A percentile compares a stretch with the other conserved stretches of the same genome.
Evolutionary conservation across 1,284 basidiomycete genomes (phyloP).

Genomic region (Cryptococcus floricola): DNA sequence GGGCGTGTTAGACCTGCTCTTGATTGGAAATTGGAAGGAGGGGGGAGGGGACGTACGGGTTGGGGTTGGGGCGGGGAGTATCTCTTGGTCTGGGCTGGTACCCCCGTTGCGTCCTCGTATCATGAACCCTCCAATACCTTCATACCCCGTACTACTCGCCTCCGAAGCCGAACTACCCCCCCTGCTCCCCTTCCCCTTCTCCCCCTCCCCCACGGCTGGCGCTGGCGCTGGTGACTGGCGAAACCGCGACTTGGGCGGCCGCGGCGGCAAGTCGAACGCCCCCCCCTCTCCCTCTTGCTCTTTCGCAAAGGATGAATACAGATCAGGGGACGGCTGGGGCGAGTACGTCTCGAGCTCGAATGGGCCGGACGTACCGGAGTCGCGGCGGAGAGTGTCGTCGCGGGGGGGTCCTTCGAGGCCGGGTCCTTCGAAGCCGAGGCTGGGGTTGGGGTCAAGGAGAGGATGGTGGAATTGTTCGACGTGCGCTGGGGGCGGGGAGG

Average conservation of each 20-base stretch:
- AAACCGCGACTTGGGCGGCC: neutral
- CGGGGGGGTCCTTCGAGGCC: too few species aligned
- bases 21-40: neutral
- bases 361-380: slow-evolving; percentile 22
- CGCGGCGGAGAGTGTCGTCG: too few species aligned
- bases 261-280: slow-evolving; percentile 1
- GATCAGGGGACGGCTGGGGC: slow-evolving; percentile 15
- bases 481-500: slow-evolving; percentile 20
- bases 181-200: neutral
- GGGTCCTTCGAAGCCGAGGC: too few species aligned
- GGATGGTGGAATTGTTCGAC: neutral
- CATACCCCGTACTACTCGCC: slow-evolving; percentile 33
- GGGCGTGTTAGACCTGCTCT: neutral
- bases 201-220: neutral
- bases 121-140: slow-evolving; percentile 39
- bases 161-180: slow-evolving; percentile 23
- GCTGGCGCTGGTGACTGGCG: neutral
- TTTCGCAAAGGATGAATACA: neutral
- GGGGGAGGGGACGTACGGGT: neutral
- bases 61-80: slow-evolving; percentile 11
- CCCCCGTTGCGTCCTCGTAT: slow-evolving; percentile 12
- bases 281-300: neutral
- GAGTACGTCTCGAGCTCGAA: slow-evolving; percentile 30
- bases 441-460: too few species aligned
- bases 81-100: slow-evolving; percentile 5